Percentiles rank a stretch among this genome's conserved stretches.
Conservation (phyloP, 768 basidiomycete genomes). For the Phallus indusiatus region DNA sequence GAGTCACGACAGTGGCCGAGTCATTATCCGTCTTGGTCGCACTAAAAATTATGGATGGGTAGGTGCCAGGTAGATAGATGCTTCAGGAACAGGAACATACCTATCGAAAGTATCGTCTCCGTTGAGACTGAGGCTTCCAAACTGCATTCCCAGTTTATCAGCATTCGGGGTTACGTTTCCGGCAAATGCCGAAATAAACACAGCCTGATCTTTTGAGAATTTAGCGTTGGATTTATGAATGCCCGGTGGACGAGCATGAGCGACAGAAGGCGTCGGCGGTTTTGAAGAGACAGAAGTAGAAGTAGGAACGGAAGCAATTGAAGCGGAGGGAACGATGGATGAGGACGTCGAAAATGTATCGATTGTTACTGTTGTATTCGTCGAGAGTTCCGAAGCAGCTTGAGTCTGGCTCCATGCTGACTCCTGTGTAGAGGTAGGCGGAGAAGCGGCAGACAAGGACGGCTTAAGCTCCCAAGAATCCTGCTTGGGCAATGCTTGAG, state of each 20-base stretch:
- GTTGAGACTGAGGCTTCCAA: constrained; percentile 72
- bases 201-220: constrained; percentile 72
- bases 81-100: constrained; percentile 16
- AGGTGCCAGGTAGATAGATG: background rate
- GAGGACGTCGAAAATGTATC: background rate
- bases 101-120: constrained; percentile 52
- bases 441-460: constrained; percentile 12
- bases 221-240: constrained; percentile 49
- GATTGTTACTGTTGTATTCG: constrained; percentile 8
- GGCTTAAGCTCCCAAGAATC: constrained; percentile 1
- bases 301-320: constrained; percentile 34
- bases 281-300: constrained; percentile 18
- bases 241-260: constrained; percentile 37
- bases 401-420: constrained; percentile 21
- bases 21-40: background rate
- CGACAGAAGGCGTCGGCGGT: constrained; percentile 28
- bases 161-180: constrained; percentile 42
- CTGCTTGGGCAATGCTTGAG: constrained; percentile 5
- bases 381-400: constrained; percentile 15
- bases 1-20: constrained; percentile 14
- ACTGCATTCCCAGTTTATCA: constrained; percentile 85
- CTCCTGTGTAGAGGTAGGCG: constrained; percentile 15
- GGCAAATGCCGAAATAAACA: constrained; percentile 64
- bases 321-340: constrained; percentile 24
- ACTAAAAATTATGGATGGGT: background rate